phyloP scores from a whole-genome alignment of 768 basidiomycete species.

The Phanerochaete carnosa region DNA sequence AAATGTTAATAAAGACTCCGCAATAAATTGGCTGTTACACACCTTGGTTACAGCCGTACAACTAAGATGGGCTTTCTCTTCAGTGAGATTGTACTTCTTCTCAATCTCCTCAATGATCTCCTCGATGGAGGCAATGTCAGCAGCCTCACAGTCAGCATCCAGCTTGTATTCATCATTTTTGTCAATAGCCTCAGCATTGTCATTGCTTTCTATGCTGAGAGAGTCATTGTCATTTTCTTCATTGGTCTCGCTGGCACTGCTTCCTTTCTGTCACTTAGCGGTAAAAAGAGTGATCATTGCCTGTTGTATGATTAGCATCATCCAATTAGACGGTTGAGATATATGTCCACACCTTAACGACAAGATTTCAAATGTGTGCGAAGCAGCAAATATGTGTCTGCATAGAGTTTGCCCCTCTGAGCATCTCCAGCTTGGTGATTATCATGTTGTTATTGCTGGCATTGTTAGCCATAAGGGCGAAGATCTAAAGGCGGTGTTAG shows the following conservation, averaged over 20 bases:
- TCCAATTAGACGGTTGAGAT: no score
- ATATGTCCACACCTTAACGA: conserved; percentile 19
- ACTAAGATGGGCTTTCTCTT: not conserved
- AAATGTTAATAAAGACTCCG: conserved; percentile 1
- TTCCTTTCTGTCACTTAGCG: not conserved
- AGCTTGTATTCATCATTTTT: not conserved
- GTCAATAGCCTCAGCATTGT: not conserved
- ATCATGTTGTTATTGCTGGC: conserved; percentile 34
- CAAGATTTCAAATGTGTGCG: conserved; percentile 33
- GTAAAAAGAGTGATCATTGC: not conserved
- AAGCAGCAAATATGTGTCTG: conserved; percentile 22
- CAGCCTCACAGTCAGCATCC: not conserved
- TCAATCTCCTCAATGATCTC: not conserved
- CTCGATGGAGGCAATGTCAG: not conserved
- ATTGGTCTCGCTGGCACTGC: not conserved
- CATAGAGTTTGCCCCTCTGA: not conserved
- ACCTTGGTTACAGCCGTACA: not conserved
- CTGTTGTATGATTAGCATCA: no score
- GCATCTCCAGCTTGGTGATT: conserved; percentile 9
- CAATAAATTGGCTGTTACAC: no score
- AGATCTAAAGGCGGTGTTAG: no score
- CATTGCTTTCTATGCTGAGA: not conserved
- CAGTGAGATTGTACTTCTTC: not conserved
- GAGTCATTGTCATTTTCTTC: not conserved
- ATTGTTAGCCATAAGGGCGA: conserved; percentile 31